Evolutionary conservation across 1,284 basidiomycete species (phyloP), one percentile per base, ranked within the genome.

Genomic region (Retiboletus flavoniger): DNA sequence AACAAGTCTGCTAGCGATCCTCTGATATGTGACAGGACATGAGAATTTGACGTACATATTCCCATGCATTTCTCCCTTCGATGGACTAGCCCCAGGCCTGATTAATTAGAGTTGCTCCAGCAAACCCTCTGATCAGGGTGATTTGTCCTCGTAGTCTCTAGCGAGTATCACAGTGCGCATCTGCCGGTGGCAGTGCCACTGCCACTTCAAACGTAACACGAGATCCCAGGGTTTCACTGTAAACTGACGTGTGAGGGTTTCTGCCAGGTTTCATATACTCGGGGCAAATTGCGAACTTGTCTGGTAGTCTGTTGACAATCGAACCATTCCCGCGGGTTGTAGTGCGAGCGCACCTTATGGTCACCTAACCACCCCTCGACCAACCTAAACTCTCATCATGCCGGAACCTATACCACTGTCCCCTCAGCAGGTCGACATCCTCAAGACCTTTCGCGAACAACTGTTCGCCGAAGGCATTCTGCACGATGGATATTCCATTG

Each of bases 401-500:
- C 21, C 54, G 5, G 46, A 53, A 2, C 24, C 58, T 14, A 29
- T 16, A 19, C 40, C 45, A 17, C 31, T 69, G 32, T 59, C 70
- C 14, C 50, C 39, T 29, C 56, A 65, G 40, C 65, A 69, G 41
- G 44, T 56, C 1, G 54, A 67, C 11, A 48, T 39, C 14, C 57
- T 69, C 47, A 55, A 58, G 32, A 47, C 51, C 38, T 84, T 87
- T 61, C 77, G 82, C 21, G 63, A 76, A 55, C 70, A 80, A 46
- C 60, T 85, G 10, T 75, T 76, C 32, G 64, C 72, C 3, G 82
- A 85, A 52, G 79, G 70, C 29, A 75, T 84, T 46, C 56, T 87
- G 32, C 75, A 77, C 46, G 79, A 84, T 19, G 83, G 79, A 0
- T 83, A 87, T 61, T 77, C 77, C n/a, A 78, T 88, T 39, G 84